phyloP scores from a whole-genome alignment of 148 eudicot species.

The Persicaria tinctoria region DNA sequence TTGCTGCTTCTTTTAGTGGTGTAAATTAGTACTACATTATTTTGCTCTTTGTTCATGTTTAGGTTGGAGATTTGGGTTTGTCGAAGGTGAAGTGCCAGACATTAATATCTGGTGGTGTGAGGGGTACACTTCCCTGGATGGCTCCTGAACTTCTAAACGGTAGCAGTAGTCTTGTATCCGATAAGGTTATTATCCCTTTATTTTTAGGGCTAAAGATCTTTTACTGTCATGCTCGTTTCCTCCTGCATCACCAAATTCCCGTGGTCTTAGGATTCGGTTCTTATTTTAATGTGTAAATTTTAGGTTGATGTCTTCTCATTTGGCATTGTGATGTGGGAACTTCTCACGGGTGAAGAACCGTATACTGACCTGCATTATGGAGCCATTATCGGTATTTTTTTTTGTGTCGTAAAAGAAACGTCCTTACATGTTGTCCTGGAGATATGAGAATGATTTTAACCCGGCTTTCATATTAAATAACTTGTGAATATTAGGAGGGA shows the following conservation, averaged over 20 bases:
- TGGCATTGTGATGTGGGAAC: conserved; percentile 97
- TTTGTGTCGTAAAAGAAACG: neutral
- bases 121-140: conserved; percentile 99
- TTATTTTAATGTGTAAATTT: neutral
- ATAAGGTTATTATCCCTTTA: conserved; percentile 43
- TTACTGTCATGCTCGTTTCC: neutral
- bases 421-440: neutral
- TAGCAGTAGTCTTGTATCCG: conserved; percentile 85
- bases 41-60: neutral
- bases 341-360: conserved; percentile 91
- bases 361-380: conserved; percentile 90
- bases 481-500: conserved; percentile 52
- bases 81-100: conserved; percentile 94
- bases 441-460: neutral
- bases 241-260: neutral
- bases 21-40: neutral
- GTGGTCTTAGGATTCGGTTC: neutral
- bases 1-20: neutral
- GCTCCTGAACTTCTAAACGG: conserved; percentile 95
- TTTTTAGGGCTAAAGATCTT: neutral
- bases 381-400: conserved; percentile 32
- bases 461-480: neutral
- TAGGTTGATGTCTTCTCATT: conserved; percentile 96
- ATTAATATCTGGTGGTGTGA: conserved; percentile 83
- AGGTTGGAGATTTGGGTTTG: conserved; percentile 95